Base-by-base conservation (phyloP, 148 eudicot species). In the Rhododendron williamsianum region DNA sequence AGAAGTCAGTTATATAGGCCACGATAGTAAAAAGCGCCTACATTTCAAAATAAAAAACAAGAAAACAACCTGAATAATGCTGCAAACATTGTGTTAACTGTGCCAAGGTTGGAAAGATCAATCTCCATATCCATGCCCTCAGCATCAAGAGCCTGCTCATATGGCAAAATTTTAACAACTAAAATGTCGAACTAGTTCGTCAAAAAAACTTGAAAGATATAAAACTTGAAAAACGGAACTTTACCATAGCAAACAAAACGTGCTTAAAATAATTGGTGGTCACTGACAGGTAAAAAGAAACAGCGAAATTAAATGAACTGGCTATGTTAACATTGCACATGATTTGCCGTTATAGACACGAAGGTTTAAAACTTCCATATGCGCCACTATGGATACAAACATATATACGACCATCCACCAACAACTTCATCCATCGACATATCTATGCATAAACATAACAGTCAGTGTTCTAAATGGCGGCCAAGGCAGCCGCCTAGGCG, bases 111-210 rank as follows among this genome's bases (percentile, higher is more conserved):
- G 13, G 99, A 97, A 81, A 97, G 92, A 87, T 97, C 99, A 52
- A 97, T 93, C 90, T 97, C 99, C 99, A 96, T 95, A 90, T 96
- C 99, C 96, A 94, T 90, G 87, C 99, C 96, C 78, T 97, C 99
- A 81, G 96, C 93, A 86, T 97, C 99, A 87, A 97, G 86, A 82
- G 98, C 99, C 99, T 97, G 84, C 58, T 71, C 36, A 56, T 13
- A 56, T 45, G 77, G 77, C 83, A 38, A 78, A 8, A 72, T 74
- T 54, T n/a, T 41, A 46, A 58, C 2, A 18, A 9, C 30, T 81
- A 81, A 43, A 48, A 79, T 65, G 56, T 79, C 73, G 83, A 79
- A 71, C 52, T 21, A 41, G 36, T 38, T 21, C n/a, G 36, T 38
- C 30, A 63, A 78, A 27, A 45, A 81, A 8, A 41, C 49, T 8